These are phyloP conservation scores for Trebouxiophyceae sp. DNA, from an alignment of 163 green algal species.

Conservation along the genomic window DNA sequence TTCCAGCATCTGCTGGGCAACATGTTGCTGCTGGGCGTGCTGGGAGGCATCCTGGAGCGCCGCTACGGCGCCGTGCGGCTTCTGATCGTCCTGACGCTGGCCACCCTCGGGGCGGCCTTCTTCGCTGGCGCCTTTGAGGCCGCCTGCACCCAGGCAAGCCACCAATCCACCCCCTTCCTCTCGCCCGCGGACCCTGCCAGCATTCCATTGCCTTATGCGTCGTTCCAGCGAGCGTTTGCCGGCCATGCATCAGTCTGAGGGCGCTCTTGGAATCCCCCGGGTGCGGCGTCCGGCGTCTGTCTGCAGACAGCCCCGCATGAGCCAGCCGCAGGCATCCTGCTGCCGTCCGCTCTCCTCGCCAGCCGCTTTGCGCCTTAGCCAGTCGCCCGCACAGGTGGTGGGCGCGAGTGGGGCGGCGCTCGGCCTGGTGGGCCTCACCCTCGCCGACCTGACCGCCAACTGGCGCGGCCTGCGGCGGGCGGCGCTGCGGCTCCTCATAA, in stretches of 20 bases:
- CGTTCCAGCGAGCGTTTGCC: too few relatives aligned
- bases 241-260: too few relatives aligned
- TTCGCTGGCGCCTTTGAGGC: slow-evolving; percentile 54
- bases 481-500: slow-evolving; percentile 20
- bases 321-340: too few relatives aligned
- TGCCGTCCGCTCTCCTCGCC: too few relatives aligned
- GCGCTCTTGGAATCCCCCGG: too few relatives aligned
- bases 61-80: not conserved
- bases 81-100: not conserved
- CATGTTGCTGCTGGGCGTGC: slow-evolving; percentile 43
- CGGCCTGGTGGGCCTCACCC: slow-evolving; percentile 64
- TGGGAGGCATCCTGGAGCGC: not conserved
- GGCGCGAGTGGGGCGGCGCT: slow-evolving; percentile 63
- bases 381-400: too few relatives aligned
- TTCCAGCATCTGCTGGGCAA: slow-evolving; percentile 62
- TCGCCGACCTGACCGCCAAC: slow-evolving; percentile 67
- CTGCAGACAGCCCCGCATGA: too few relatives aligned
- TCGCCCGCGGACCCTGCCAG: too few relatives aligned
- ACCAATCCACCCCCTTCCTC: too few relatives aligned
- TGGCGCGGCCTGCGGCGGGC: slow-evolving; percentile 38
- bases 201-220: too few relatives aligned
- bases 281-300: too few relatives aligned
- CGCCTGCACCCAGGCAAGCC: slow-evolving; percentile 30
- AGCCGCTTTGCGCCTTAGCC: too few relatives aligned
- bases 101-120: slow-evolving; percentile 24